Percentiles rank a stretch among this genome's conserved stretches.
These are phyloP conservation scores for Tetrahymena borealis DNA, from an alignment of 73 alveolate species.

Conservation along the genomic window DNA sequence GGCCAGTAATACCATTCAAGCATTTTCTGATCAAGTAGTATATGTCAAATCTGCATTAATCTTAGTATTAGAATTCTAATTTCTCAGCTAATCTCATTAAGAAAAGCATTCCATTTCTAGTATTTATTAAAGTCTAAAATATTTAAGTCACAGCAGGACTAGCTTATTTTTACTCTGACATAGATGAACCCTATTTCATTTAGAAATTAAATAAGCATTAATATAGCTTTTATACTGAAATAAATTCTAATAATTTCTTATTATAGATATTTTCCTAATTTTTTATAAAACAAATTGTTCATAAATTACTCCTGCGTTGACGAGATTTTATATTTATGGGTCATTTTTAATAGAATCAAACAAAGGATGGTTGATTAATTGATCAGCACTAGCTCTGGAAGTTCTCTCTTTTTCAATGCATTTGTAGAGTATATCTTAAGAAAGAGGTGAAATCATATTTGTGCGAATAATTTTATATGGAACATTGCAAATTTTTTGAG, in stretches of 20 bases:
- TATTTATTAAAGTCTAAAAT: background rate
- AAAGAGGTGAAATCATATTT: background rate
- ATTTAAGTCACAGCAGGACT: background rate
- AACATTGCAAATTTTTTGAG: slow-evolving; percentile 18
- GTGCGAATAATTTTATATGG: background rate
- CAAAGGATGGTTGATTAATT: slow-evolving; percentile 13
- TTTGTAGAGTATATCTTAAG: slow-evolving; percentile 17
- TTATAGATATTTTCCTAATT: background rate
- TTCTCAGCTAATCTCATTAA: slow-evolving; percentile 5
- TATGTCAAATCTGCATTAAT: slow-evolving; percentile 21
- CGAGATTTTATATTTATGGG: background rate
- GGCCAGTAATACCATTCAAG: background rate
- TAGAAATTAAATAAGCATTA: background rate
- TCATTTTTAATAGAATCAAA: slow-evolving; percentile 1
- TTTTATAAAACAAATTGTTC: background rate
- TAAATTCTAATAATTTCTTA: background rate
- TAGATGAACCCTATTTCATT: background rate
- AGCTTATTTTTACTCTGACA: background rate
- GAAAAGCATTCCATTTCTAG: slow-evolving; percentile 18
- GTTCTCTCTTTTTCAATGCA: slow-evolving; percentile 30
- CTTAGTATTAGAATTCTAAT: background rate
- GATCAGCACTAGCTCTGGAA: slow-evolving; percentile 17
- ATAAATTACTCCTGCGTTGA: slow-evolving; percentile 5
- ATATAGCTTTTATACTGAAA: background rate
- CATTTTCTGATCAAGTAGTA: background rate